phyloP scores from a whole-genome alignment of 139 green algal genomes.

The Deuterostichococcus epilithicus region DNA sequence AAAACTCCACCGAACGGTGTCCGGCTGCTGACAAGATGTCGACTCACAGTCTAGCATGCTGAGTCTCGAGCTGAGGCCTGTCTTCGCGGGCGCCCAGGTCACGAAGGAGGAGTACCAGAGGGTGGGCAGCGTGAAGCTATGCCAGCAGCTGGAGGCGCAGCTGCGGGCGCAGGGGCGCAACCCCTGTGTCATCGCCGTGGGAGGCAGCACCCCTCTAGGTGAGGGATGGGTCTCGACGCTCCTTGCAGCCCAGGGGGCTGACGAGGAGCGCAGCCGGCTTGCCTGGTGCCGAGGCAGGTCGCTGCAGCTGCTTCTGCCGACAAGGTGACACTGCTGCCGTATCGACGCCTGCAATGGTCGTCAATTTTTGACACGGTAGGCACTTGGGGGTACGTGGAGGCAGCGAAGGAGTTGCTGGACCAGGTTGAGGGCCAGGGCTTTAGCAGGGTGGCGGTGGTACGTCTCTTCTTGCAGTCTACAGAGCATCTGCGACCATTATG shows the following conservation, averaged over 20 bases:
- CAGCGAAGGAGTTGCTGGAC: constrained; percentile 70
- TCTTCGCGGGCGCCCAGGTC: constrained; percentile 36
- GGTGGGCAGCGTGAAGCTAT: constrained; percentile 53
- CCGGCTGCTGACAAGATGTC: no score
- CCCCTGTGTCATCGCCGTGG: constrained; percentile 90
- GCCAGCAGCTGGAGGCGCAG: constrained; percentile 43
- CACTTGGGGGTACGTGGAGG: constrained; percentile 85
- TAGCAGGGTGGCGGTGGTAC: constrained; percentile 75
- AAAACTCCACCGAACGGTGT: no score
- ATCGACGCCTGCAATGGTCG: no score
- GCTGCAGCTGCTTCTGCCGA: no score
- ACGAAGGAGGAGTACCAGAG: constrained; percentile 89
- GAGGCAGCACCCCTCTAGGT: constrained; percentile 74
- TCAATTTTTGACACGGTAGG: constrained; percentile 23
- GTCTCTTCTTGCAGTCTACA: background rate
- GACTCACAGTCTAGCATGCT: no score
- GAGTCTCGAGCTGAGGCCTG: background rate
- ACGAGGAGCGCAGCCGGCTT: no score
- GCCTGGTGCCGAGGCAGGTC: no score
- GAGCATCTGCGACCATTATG: background rate
- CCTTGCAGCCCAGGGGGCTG: no score
- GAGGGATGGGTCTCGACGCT: background rate
- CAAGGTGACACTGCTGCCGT: no score
- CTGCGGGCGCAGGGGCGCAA: constrained; percentile 60
- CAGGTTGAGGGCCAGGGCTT: constrained; percentile 48